phyloP scores from a whole-genome alignment of 768 basidiomycete genomes.

The Rhodotorula babjevae region DNA sequence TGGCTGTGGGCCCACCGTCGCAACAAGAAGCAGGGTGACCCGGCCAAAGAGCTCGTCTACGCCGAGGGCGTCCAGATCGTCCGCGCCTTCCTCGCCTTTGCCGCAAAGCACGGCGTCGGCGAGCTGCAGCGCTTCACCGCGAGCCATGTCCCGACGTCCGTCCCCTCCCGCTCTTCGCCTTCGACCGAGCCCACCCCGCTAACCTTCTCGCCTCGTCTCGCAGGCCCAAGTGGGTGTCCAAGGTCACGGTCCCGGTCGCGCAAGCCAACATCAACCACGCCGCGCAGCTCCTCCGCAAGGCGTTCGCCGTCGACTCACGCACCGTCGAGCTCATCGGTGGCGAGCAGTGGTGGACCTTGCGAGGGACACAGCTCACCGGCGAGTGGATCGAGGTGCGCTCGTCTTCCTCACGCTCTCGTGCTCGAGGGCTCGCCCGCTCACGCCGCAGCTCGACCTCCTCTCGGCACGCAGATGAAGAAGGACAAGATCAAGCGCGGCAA shows the following conservation, averaged over 20 bases:
- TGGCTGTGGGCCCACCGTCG: conserved; percentile 42
- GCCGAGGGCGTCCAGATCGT: conserved; percentile 48
- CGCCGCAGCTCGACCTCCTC: too few relatives aligned
- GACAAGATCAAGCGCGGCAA: conserved; percentile 42
- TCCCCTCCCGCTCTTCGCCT: neutral
- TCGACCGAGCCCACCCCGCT: neutral
- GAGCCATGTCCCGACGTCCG: conserved; percentile 21
- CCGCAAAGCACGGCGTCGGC: conserved; percentile 46
- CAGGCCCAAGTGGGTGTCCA: conserved; percentile 46
- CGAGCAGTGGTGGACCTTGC: conserved; percentile 46
- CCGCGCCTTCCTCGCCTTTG: conserved; percentile 46
- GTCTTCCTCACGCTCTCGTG: too few relatives aligned
- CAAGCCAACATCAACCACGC: conserved; percentile 42
- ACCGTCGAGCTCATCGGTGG: conserved; percentile 46
- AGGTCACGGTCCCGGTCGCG: conserved; percentile 44
- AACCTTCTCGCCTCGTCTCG: neutral
- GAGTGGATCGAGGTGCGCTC: conserved; percentile 48
- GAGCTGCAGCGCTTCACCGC: conserved; percentile 48
- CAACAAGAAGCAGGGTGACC: conserved; percentile 39
- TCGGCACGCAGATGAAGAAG: conserved; percentile 49
- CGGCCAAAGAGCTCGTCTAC: conserved; percentile 44
- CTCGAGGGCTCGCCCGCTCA: too few relatives aligned
- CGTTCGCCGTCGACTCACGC: conserved; percentile 43
- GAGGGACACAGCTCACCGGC: conserved; percentile 46
- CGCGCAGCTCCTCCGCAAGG: conserved; percentile 43